phyloP scores from a whole-genome alignment of 2,329 filamentous ascomycete genomes.

The Fusarium humuli region DNA sequence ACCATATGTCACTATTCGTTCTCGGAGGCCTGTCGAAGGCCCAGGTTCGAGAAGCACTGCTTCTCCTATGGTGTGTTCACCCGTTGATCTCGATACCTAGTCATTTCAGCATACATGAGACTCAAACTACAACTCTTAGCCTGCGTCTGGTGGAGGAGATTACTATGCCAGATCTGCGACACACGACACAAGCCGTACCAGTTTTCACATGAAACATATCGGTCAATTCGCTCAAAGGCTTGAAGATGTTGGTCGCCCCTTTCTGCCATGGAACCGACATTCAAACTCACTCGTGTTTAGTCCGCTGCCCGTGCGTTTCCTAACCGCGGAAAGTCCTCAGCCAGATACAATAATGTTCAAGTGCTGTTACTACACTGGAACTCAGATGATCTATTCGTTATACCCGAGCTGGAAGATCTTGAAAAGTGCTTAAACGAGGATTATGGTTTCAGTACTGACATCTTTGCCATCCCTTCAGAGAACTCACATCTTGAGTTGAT shows the following conservation, averaged over 20 bases:
- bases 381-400: slow-evolving; percentile 68
- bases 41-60: slow-evolving; percentile 61
- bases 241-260: slow-evolving; percentile 60
- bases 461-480: slow-evolving; percentile 68
- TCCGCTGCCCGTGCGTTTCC: slow-evolving; percentile 68
- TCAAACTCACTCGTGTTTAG: slow-evolving; percentile 48
- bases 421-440: slow-evolving; percentile 66
- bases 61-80: slow-evolving; percentile 58
- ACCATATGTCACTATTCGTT: slow-evolving; percentile 66
- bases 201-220: slow-evolving; percentile 68
- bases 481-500: slow-evolving; percentile 70
- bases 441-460: slow-evolving; percentile 68
- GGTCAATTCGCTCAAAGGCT: slow-evolving; percentile 65
- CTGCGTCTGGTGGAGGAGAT: slow-evolving; percentile 38
- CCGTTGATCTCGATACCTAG: not conserved
- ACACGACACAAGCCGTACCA: slow-evolving; percentile 68
- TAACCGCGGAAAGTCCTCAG: slow-evolving; percentile 63
- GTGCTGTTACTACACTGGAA: slow-evolving; percentile 68
- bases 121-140: slow-evolving; percentile 39
- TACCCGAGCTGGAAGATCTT: slow-evolving; percentile 68
- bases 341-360: slow-evolving; percentile 67
- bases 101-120: not conserved
- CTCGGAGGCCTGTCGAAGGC: slow-evolving; percentile 59
- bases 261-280: not conserved
- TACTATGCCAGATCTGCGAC: slow-evolving; percentile 56